Base-by-base conservation (phyloP, 2,329 filamentous ascomycete genomes). In the Scytalidium lignicola region DNA sequence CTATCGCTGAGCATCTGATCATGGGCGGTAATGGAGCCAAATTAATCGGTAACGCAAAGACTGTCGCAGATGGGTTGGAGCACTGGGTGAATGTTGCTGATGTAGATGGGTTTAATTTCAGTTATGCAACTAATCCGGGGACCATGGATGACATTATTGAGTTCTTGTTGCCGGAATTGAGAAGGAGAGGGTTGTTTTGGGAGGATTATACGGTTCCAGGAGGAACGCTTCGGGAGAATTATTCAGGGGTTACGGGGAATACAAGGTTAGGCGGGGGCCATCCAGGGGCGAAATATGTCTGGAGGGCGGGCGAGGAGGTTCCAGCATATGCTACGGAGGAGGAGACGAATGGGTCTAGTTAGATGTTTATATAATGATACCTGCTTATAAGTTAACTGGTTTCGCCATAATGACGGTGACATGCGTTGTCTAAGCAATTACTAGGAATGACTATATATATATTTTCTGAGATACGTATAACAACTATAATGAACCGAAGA, bases 91-190 rank as follows among this genome's bases (percentile, higher is more conserved):
- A 70, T 17, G 83, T 86, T 61, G 83, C 82, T 0, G 85, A 86
- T 53, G 77, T 88, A 1, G 84, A 88, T 57, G 85, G 85, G 0
- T 89, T 89, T 67, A 89, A 89, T 60, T 76, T 88, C 62, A 79
- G 79, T 2, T 86, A 87, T 52, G 78, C 79, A 0, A 65, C 85
- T 13, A 82, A 82, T 60, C 83, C 83, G 0, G 75, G 79, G 46
- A 81, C 80, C 0, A 86, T 86, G 67, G 76, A 80, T 51, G 83
- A 86, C 54, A 79, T 87, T 15, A 74, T 80, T 28, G 80, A 86
- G 20, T 68, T 84, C 0, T 65, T 86, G 6, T 63, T 86, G 1
- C 83, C 83, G 0, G 83, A 86, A 54, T 69, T 87, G 12, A 74
- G 71, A n/a, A 67, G 66, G 7, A 70, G 83, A 9, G 80, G 80